phyloP scores from a whole-genome alignment of 2,329 filamentous ascomycete species.

The Dactylonectria macrodidyma region DNA sequence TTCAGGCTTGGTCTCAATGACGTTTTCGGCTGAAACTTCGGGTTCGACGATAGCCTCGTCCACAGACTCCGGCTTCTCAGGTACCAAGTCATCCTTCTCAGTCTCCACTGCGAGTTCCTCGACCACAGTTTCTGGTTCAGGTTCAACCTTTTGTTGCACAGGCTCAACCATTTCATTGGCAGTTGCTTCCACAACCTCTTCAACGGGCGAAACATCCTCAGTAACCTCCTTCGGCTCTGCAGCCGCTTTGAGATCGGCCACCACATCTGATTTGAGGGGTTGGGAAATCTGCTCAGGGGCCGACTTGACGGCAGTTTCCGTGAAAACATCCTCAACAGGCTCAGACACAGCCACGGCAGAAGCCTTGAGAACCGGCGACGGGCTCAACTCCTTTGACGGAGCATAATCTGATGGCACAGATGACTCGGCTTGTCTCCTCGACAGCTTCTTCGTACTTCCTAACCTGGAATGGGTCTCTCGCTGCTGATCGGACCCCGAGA shows the following conservation, averaged over 20 bases:
- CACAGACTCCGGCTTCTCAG: conserved; percentile 20
- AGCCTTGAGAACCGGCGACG: conserved; percentile 27
- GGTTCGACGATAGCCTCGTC: conserved; percentile 4
- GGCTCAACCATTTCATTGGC: conserved; percentile 34
- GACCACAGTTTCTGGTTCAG: conserved; percentile 18
- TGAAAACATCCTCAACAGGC: conserved; percentile 19
- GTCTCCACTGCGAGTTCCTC: conserved; percentile 33
- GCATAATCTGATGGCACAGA: conserved; percentile 10
- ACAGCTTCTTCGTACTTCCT: conserved; percentile 43
- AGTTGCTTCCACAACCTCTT: conserved; percentile 32
- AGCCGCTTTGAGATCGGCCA: conserved; percentile 18
- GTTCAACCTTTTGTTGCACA: conserved; percentile 16
- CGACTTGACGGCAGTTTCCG: conserved; percentile 10
- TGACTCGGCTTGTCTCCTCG: conserved; percentile 16
- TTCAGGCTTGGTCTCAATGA: conserved; percentile 7
- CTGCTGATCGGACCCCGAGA: conserved; percentile 40
- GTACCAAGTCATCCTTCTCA: conserved; percentile 24
- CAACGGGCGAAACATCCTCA: conserved; percentile 12
- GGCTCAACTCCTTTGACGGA: conserved; percentile 16
- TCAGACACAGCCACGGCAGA: conserved; percentile 19
- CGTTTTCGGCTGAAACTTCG: not conserved
- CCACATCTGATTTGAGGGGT: conserved; percentile 30
- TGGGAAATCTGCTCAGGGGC: conserved; percentile 23
- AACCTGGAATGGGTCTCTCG: conserved; percentile 44
- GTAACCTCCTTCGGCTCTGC: not conserved